Conservation (phyloP, 768 basidiomycete genomes). For the Pulveroboletus sp. region DNA sequence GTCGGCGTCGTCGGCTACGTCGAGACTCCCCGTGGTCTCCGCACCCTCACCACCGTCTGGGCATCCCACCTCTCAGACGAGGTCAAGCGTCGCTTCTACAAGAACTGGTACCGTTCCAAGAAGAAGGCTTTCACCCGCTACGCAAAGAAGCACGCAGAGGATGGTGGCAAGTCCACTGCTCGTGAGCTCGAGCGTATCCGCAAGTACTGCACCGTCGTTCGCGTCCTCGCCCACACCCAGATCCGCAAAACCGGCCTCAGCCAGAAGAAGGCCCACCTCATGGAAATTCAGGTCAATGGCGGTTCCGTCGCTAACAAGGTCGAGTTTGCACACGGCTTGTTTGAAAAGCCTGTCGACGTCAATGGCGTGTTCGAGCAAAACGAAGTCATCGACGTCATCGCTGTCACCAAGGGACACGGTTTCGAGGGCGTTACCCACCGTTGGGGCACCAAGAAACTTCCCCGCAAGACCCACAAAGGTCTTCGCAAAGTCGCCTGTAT, state of each 20-base stretch:
- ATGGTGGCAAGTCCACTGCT: conserved; percentile 83
- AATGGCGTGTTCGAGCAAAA: conserved; percentile 89
- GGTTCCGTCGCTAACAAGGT: conserved; percentile 96
- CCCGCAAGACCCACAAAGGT: conserved; percentile 99
- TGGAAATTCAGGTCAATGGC: conserved; percentile 99
- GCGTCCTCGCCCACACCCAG: conserved; percentile 98
- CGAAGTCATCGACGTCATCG: conserved; percentile 94
- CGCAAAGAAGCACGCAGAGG: conserved; percentile 98
- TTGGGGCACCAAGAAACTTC: conserved; percentile 99
- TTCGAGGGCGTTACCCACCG: conserved; percentile 99
- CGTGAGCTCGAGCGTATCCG: conserved; percentile 99
- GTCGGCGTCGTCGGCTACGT: conserved; percentile 99
- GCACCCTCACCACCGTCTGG: conserved; percentile 98
- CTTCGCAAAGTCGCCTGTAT: conserved; percentile 99
- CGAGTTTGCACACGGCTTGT: conserved; percentile 87
- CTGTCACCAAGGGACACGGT: conserved; percentile 98
- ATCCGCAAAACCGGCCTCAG: conserved; percentile 95
- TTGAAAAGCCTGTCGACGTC: conserved; percentile 94
- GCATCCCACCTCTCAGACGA: conserved; percentile 97
- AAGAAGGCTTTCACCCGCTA: conserved; percentile 99
- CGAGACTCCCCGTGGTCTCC: conserved; percentile 98
- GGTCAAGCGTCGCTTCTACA: conserved; percentile 98
- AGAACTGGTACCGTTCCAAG: conserved; percentile 99
- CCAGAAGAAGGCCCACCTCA: conserved; percentile 99
- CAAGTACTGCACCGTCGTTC: conserved; percentile 99